phyloP scores from a whole-genome alignment of 2,329 filamentous ascomycete species.

The Pseudocercospora eumusae region DNA sequence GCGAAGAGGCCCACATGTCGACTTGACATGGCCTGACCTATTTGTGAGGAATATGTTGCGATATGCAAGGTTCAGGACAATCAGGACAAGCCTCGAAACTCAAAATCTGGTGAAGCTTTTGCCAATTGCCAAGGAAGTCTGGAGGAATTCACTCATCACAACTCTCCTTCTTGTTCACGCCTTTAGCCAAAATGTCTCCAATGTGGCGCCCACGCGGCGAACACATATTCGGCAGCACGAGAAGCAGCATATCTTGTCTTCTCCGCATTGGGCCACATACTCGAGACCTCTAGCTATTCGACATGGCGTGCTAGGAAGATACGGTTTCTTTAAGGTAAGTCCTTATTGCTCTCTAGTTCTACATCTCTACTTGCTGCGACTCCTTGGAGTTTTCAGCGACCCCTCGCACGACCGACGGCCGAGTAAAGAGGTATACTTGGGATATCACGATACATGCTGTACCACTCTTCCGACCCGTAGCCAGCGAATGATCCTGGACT shows the following conservation, averaged over 20 bases:
- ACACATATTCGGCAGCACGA: neutral
- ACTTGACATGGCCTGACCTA: too few species aligned
- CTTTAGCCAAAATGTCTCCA: neutral
- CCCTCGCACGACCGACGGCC: neutral
- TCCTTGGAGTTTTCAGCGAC: neutral
- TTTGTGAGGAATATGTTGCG: too few species aligned
- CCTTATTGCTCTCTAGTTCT: neutral
- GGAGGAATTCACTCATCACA: too few species aligned
- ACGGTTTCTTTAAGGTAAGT: neutral
- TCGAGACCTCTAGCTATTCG: neutral
- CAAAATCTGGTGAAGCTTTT: too few species aligned
- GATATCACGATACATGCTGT: slow-evolving; percentile 12
- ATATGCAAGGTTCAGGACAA: too few species aligned
- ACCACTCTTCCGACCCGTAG: slow-evolving; percentile 20
- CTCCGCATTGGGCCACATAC: neutral
- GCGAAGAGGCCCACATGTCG: too few species aligned
- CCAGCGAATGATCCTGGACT: slow-evolving; percentile 38
- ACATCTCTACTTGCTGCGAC: neutral
- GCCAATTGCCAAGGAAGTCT: too few species aligned
- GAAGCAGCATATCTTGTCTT: neutral
- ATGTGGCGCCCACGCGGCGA: neutral
- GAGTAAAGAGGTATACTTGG: neutral
- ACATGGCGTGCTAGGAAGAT: neutral
- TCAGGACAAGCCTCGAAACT: too few species aligned
- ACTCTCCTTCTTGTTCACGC: too few species aligned